Conservation (phyloP, 129 eudicot species). For the Solidago caesia region DNA sequence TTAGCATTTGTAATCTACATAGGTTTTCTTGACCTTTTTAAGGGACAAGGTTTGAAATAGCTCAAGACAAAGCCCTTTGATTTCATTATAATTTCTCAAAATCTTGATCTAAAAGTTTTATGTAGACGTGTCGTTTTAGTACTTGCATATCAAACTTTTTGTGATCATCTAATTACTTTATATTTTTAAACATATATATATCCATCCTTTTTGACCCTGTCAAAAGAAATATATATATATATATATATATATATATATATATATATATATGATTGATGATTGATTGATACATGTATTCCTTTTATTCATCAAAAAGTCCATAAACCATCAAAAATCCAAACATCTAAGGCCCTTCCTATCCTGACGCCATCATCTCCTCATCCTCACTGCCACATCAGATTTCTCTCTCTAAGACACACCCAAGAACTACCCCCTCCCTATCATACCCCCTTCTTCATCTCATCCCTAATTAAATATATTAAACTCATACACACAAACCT, state of each 20-base stretch:
- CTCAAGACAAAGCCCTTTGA: constrained; percentile 7
- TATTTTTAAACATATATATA: background rate
- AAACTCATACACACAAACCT: too few species aligned
- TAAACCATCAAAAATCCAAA: too few species aligned
- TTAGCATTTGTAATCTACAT: constrained; percentile 22
- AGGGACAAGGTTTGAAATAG: constrained; percentile 1
- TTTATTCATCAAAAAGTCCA: too few species aligned
- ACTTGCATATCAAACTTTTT: background rate
- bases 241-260: background rate
- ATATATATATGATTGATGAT: background rate
- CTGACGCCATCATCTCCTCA: too few species aligned
- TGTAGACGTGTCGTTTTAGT: constrained; percentile 16
- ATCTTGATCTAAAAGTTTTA: constrained; percentile 14
- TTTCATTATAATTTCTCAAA: background rate
- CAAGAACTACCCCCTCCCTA: too few species aligned
- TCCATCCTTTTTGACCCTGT: constrained; percentile 12
- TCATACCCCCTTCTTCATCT: too few species aligned
- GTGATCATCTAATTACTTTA: background rate
- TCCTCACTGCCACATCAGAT: too few species aligned
- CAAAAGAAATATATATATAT: background rate
- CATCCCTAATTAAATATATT: too few species aligned
- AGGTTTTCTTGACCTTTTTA: constrained; percentile 23
- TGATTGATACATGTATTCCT: background rate
- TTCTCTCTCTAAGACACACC: too few species aligned
- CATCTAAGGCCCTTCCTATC: too few species aligned